Conservation (phyloP, 2,329 filamentous ascomycete species). For the Pseudogymnoascus sp. region DNA sequence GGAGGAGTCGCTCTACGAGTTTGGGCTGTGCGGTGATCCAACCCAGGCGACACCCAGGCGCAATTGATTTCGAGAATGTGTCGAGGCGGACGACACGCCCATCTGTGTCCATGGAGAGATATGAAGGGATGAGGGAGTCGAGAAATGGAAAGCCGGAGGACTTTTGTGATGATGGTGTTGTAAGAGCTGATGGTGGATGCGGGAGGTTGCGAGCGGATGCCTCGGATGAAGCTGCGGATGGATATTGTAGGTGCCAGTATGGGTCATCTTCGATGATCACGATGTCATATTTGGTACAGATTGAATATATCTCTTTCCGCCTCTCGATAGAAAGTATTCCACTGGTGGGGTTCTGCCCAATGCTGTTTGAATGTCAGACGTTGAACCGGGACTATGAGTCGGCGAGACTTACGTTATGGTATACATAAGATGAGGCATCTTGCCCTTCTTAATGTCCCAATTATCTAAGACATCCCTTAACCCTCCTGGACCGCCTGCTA, state of each 20-base stretch:
- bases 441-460: constrained; percentile 70
- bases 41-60: constrained; percentile 79
- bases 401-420: constrained; percentile 65
- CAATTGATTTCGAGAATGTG: constrained; percentile 89
- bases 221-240: constrained; percentile 48
- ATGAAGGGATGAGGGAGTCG: constrained; percentile 76
- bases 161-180: constrained; percentile 27
- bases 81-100: constrained; percentile 84
- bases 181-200: not conserved
- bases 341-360: constrained; percentile 84
- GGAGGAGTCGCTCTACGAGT: constrained; percentile 63
- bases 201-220: constrained; percentile 22
- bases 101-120: constrained; percentile 71
- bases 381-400: not conserved
- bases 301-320: constrained; percentile 66
- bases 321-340: constrained; percentile 65
- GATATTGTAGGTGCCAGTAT: constrained; percentile 91
- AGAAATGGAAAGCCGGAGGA: constrained; percentile 67
- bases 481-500: constrained; percentile 62
- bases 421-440: constrained; percentile 76
- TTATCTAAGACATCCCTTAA: constrained; percentile 70
- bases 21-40: constrained; percentile 83
- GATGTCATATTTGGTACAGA: constrained; percentile 78
- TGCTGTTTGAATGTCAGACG: constrained; percentile 36
- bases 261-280: constrained; percentile 92